Percentiles rank a stretch among this genome's conserved stretches.
Conservation (phyloP, 495 filamentous ascomycete species). For the Penicillium flavigenum region DNA sequence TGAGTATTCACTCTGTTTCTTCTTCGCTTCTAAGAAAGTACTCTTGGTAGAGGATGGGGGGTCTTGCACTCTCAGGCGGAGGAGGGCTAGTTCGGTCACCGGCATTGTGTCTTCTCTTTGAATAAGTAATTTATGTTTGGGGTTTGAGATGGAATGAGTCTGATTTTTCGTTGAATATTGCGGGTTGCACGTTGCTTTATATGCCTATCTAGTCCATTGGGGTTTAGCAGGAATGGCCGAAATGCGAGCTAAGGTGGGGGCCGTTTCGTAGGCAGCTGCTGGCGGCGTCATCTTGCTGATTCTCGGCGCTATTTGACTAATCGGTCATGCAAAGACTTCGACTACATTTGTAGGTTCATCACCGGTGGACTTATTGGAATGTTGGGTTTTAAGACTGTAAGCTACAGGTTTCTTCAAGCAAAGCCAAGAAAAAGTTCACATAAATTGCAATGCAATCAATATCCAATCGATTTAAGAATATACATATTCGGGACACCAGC, state of each 20-base stretch:
- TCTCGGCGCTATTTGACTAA: not conserved
- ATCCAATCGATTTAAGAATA: not conserved
- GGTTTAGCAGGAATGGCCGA: not conserved
- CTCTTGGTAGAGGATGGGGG: conserved; percentile 18
- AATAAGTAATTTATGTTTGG: not conserved
- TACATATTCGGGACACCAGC: not conserved
- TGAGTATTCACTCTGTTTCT: conserved; percentile 41
- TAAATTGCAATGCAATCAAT: not conserved
- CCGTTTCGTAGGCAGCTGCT: not conserved
- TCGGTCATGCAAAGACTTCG: not conserved
- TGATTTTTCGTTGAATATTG: not conserved
- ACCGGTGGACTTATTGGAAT: not conserved
- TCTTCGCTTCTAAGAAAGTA: conserved; percentile 26
- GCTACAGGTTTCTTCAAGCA: not conserved
- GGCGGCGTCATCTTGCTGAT: not conserved
- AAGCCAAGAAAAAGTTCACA: not conserved
- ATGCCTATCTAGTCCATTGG: not conserved
- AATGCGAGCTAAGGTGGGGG: not conserved
- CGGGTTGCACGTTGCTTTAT: not conserved
- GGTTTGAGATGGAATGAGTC: not conserved
- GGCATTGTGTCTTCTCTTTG: conserved; percentile 34
- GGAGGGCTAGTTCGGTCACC: conserved; percentile 54
- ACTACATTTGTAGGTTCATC: not conserved
- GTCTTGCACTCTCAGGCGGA: conserved; percentile 32
- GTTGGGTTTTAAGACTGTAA: not conserved